Conservation (phyloP, 139 green algal species). For the Chlorella sp. region DNA sequence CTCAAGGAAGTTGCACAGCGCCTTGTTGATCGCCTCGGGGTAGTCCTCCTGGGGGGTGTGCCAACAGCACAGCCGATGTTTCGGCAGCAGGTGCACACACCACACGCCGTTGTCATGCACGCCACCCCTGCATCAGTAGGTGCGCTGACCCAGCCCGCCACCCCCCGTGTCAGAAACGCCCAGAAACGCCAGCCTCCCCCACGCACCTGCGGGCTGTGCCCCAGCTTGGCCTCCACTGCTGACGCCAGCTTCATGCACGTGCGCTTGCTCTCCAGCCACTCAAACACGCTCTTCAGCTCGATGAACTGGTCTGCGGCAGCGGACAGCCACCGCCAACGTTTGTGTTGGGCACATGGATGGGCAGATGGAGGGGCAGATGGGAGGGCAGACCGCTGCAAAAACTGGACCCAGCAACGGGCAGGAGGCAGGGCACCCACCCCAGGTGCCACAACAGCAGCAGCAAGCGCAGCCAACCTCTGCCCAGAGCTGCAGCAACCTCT, state of each 20-base stretch:
- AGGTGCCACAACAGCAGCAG: too few species aligned
- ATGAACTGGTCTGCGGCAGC: conserved; percentile 68
- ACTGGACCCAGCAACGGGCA: too few species aligned
- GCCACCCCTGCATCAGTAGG: too few species aligned
- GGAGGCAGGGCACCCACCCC: too few species aligned
- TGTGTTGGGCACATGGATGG: too few species aligned
- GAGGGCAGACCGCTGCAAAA: too few species aligned
- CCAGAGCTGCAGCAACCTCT: too few species aligned
- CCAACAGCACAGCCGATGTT: neutral
- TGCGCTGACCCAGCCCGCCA: neutral
- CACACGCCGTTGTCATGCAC: too few species aligned
- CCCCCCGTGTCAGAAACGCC: neutral
- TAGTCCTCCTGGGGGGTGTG: conserved; percentile 64
- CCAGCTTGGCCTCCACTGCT: conserved; percentile 56
- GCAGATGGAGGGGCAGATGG: too few species aligned
- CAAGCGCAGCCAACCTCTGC: too few species aligned
- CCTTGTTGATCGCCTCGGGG: conserved; percentile 50
- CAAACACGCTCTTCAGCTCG: conserved; percentile 46
- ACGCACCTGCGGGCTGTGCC: conserved; percentile 45
- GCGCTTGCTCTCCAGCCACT: conserved; percentile 66
- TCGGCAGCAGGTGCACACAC: neutral
- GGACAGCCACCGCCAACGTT: too few species aligned
- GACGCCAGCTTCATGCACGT: conserved; percentile 58
- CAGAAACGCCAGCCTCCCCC: neutral
- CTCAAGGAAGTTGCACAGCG: conserved; percentile 50